These are phyloP conservation scores for Trichophyton equinum DNA, from an alignment of 2,329 filamentous ascomycete species.

Conservation along the genomic window DNA sequence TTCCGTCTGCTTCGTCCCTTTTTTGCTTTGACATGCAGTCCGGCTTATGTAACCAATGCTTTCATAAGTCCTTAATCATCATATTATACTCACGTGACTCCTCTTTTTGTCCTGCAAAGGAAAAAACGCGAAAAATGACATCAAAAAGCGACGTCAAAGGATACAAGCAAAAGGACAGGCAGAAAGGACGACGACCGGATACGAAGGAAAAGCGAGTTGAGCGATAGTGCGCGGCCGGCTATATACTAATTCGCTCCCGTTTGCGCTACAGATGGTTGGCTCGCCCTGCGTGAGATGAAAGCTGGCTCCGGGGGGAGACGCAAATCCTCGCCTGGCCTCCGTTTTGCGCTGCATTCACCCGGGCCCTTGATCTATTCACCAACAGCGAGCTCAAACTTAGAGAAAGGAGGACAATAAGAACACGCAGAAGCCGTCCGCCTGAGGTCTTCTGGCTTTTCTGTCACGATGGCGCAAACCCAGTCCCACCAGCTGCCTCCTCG, in stretches of 20 bases:
- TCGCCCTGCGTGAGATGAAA: background rate
- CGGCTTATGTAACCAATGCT: background rate
- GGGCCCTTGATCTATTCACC: background rate
- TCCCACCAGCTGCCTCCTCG: slow-evolving; percentile 40
- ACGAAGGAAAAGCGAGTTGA: background rate
- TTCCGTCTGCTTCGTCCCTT: no score
- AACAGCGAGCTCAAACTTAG: background rate
- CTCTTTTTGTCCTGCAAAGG: background rate
- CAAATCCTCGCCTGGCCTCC: slow-evolving; percentile 2
- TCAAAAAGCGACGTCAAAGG: background rate
- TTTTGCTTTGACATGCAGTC: no score
- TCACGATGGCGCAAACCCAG: slow-evolving; percentile 49
- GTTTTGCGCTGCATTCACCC: slow-evolving; percentile 11
- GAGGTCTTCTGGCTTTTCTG: background rate
- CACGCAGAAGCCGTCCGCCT: background rate
- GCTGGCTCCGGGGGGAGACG: background rate
- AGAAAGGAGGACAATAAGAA: background rate
- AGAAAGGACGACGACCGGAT: background rate
- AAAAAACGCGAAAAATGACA: background rate
- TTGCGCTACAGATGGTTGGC: background rate
- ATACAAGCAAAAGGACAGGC: background rate
- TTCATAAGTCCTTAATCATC: background rate
- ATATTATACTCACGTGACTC: background rate
- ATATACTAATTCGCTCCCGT: no score
- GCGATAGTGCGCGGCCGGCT: background rate